Evolutionary conservation across 257 asterid species (phyloP), one percentile per base, ranked within the genome.

Genomic region (Solanum bulbocastanum): DNA sequence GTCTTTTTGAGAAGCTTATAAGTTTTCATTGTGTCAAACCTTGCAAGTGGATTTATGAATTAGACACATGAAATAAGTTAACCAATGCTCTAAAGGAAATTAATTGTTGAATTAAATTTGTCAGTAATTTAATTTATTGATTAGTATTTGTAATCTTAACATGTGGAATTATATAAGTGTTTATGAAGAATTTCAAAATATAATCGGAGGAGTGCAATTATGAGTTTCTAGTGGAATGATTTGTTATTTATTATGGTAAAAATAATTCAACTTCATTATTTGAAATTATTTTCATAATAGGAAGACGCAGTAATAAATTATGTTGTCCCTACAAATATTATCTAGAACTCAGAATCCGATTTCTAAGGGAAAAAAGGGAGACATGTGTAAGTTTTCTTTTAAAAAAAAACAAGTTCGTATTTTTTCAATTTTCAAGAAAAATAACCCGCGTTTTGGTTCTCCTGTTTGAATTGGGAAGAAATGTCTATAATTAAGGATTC

Each of bases 381-480:
- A 52, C 60, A 49, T 52, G 62, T 1, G 1, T 18, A 52, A 0
- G 10, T 52, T 16, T 49, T 52, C 22, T 49, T 49, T 39, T 39
- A 0, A 0, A 52, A 52, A 16, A 49, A 52, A 52, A 16, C 62
- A 52, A 52, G 62, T 16, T 23, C 23, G 22, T 52, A 52, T 52
- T 16, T 52, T 52, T 52, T 52, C 9, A 9, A 18, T 16, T 52
- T 52, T 52, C 62, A 52, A 52, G 62, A 52, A 52, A 6, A 52
- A 16, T 16, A 52, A 52, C 60, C 2, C 0, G 10, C 20, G 66
- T 58, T 20, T 58, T 7, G 10, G 25, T 58, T 58, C 25, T 58
- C 66, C 0, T 8, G 3, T 49, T 49, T 15, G 60, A 6, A 5
- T 8, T 15, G 12, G 23, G 0, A 1, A 1, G 1, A 58, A 56